Conservation (phyloP, 345 rosid species). For the Angophora floribunda region DNA sequence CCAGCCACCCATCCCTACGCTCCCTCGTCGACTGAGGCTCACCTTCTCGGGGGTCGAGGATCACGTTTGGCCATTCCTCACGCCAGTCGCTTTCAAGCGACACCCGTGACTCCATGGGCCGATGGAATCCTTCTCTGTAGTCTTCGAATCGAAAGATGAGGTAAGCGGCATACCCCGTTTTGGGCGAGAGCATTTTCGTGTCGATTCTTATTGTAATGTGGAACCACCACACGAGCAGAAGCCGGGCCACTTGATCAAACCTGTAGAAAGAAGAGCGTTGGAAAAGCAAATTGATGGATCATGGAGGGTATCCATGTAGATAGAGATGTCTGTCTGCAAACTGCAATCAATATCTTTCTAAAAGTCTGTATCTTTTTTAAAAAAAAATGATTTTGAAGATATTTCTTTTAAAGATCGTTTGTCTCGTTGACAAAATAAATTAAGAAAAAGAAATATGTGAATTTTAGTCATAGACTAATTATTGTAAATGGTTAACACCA, state of each 20-base stretch:
- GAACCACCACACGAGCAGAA: neutral
- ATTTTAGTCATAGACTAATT: too few species aligned
- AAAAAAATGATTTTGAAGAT: too few species aligned
- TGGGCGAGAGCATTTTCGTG: neutral
- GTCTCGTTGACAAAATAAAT: too few species aligned
- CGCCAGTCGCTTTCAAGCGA: neutral
- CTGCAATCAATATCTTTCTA: too few species aligned
- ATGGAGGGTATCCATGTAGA: neutral
- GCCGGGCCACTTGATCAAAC: neutral
- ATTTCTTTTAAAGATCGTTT: too few species aligned
- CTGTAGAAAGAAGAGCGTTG: neutral
- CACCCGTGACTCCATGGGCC: rapidly evolving
- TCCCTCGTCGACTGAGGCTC: neutral
- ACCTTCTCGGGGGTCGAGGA: neutral
- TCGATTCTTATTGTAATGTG: neutral
- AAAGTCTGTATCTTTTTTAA: too few species aligned
- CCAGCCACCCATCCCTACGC: neutral
- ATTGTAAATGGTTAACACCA: too few species aligned
- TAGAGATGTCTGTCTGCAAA: neutral
- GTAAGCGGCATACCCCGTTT: neutral
- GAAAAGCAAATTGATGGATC: neutral
- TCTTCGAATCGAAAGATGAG: neutral
- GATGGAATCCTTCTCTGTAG: rapidly evolving
- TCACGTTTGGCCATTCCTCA: neutral
- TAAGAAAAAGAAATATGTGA: too few species aligned